phyloP scores from a whole-genome alignment of 2,329 filamentous ascomycete species.

The Immersiporthe knoxdaviesiana region DNA sequence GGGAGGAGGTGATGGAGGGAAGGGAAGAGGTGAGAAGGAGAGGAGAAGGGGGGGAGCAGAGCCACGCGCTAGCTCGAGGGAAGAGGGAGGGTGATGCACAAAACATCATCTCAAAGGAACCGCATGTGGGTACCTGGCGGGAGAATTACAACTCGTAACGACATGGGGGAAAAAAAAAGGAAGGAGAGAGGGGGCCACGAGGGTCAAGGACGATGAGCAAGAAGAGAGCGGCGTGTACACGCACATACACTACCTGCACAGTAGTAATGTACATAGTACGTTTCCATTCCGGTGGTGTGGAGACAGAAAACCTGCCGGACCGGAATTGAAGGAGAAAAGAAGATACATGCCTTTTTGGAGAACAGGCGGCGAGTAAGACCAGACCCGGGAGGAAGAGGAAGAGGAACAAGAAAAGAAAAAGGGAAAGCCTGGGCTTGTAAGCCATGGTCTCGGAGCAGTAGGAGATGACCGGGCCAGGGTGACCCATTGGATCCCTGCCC shows the following conservation, averaged over 20 bases:
- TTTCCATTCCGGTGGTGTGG: constrained; percentile 1
- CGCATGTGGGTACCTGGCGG: constrained; percentile 15
- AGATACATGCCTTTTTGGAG: constrained; percentile 20
- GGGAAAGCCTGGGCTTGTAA: constrained; percentile 8
- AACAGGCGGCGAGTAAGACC: constrained; percentile 17
- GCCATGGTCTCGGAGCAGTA: neutral
- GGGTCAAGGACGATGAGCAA: constrained; percentile 18
- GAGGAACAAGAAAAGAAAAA: neutral
- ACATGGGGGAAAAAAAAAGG: constrained; percentile 5
- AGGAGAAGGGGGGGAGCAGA: neutral
- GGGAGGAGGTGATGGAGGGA: too few species aligned
- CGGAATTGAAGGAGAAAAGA: neutral
- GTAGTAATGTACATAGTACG: neutral
- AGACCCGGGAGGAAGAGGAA: constrained; percentile 4
- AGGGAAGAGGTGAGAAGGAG: too few species aligned
- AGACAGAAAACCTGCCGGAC: constrained; percentile 8
- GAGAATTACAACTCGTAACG: constrained; percentile 20
- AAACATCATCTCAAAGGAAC: constrained; percentile 10
- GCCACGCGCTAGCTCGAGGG: neutral
- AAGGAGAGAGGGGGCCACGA: neutral
- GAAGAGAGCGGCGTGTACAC: constrained; percentile 5
- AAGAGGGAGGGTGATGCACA: neutral
- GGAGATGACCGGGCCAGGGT: constrained; percentile 4
- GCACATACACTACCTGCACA: too few species aligned
- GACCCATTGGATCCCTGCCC: constrained; percentile 15